Conservation (phyloP, 768 basidiomycete species). For the Tricholoma hemisulphureum region DNA sequence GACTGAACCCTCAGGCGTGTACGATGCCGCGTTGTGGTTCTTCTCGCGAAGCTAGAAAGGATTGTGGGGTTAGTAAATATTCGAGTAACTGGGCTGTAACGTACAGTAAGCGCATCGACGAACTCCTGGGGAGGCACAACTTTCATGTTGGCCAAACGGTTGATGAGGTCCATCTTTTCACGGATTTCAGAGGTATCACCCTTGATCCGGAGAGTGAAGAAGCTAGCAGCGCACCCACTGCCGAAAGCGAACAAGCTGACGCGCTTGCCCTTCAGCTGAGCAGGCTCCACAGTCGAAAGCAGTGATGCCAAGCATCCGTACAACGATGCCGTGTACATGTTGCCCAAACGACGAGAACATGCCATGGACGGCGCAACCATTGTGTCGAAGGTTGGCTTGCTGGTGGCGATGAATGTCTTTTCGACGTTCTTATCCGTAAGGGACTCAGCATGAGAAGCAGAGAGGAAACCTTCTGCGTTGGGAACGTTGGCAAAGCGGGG, state of each 20-base stretch:
- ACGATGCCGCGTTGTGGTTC: slow-evolving; percentile 89
- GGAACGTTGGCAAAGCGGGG: slow-evolving; percentile 70
- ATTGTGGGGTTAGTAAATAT: slow-evolving; percentile 7
- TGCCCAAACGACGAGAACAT: slow-evolving; percentile 87
- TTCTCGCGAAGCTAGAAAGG: slow-evolving; percentile 83
- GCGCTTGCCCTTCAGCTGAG: slow-evolving; percentile 75
- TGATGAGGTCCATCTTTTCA: slow-evolving; percentile 76
- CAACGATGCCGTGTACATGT: slow-evolving; percentile 98
- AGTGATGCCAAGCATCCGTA: slow-evolving; percentile 93
- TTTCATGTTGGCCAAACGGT: slow-evolving; percentile 79
- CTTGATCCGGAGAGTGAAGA: slow-evolving; percentile 86
- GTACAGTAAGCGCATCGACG: slow-evolving; percentile 74
- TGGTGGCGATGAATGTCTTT: slow-evolving; percentile 85
- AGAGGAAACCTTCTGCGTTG: slow-evolving; percentile 67
- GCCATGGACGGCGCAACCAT: slow-evolving; percentile 82
- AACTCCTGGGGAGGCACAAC: slow-evolving; percentile 93
- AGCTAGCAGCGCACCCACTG: slow-evolving; percentile 89
- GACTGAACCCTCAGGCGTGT: slow-evolving; percentile 79
- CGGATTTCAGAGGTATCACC: slow-evolving; percentile 83
- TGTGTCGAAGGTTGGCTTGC: slow-evolving; percentile 70
- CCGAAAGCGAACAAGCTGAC: slow-evolving; percentile 97
- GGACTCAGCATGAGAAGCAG: slow-evolving; percentile 65
- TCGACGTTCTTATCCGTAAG: slow-evolving; percentile 94
- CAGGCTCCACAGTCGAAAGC: slow-evolving; percentile 68
- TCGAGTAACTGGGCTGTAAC: slow-evolving; percentile 21